Conservation (phyloP, 2,329 filamentous ascomycete genomes). For the Trichoderma guizhouense region DNA sequence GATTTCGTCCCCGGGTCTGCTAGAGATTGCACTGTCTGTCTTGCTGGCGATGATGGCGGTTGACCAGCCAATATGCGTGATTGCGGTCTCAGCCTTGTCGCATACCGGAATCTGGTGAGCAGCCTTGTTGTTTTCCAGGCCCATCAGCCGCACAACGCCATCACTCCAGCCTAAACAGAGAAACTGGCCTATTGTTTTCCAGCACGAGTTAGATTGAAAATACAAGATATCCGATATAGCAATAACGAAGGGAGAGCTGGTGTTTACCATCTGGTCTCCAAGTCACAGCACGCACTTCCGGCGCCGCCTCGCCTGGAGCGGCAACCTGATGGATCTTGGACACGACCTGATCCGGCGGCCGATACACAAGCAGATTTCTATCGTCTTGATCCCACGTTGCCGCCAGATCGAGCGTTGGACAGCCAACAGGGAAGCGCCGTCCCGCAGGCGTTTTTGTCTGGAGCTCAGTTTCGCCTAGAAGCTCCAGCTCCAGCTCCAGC, state of each 20-base stretch:
- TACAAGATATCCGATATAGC: not conserved
- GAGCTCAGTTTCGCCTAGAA: slow-evolving; percentile 57
- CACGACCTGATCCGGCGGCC: slow-evolving; percentile 69
- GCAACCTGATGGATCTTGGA: slow-evolving; percentile 49
- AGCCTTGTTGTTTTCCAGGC: slow-evolving; percentile 76
- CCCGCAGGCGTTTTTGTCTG: slow-evolving; percentile 49
- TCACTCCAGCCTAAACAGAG: slow-evolving; percentile 83
- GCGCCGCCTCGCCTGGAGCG: slow-evolving; percentile 38
- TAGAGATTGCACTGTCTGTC: slow-evolving; percentile 19
- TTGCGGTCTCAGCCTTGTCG: slow-evolving; percentile 40
- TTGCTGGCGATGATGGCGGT: slow-evolving; percentile 41
- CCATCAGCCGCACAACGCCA: slow-evolving; percentile 71
- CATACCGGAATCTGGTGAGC: slow-evolving; percentile 66
- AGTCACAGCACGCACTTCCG: slow-evolving; percentile 47
- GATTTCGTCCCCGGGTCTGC: slow-evolving; percentile 20
- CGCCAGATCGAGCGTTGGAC: slow-evolving; percentile 81
- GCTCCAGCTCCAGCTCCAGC: slow-evolving; percentile 34
- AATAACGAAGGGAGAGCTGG: not conserved
- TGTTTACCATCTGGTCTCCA: slow-evolving; percentile 68
- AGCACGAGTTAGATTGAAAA: not conserved
- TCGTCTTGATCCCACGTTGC: slow-evolving; percentile 65
- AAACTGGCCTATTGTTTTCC: slow-evolving; percentile 57
- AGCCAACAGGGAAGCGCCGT: slow-evolving; percentile 63
- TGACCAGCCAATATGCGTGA: slow-evolving; percentile 55
- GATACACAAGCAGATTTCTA: slow-evolving; percentile 70